phyloP scores from a whole-genome alignment of 2,329 filamentous ascomycete species.

The Penicillium sp. region DNA sequence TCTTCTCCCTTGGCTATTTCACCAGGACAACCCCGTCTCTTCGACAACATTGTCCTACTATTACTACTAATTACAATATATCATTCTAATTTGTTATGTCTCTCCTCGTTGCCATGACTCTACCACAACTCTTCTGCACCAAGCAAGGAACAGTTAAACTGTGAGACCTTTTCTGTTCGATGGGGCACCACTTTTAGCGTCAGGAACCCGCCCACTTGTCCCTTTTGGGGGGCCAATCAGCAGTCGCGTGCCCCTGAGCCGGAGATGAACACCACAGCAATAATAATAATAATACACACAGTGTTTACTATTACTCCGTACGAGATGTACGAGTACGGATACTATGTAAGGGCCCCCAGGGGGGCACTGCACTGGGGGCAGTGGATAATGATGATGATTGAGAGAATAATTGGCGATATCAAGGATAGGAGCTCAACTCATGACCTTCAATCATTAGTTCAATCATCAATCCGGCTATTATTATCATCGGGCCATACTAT shows the following conservation, averaged over 20 bases:
- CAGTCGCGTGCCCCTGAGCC: conserved; percentile 28
- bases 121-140: conserved; percentile 9
- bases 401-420: not conserved
- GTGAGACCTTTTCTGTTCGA: conserved; percentile 17
- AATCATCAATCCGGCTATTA: not conserved
- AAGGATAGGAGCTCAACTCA: not conserved
- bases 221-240: conserved; percentile 26
- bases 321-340: not conserved
- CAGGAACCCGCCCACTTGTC: conserved; percentile 33
- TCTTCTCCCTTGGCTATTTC: conserved; percentile 6
- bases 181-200: conserved; percentile 29
- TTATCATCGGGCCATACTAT: not conserved
- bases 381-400: not conserved
- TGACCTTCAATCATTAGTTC: not conserved
- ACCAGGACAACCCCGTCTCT: conserved; percentile 5
- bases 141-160: conserved; percentile 23
- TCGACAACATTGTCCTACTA: not conserved
- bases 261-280: conserved; percentile 21
- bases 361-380: not conserved
- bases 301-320: not conserved
- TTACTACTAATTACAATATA: not conserved
- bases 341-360: conserved; percentile 3
- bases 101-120: conserved; percentile 2
- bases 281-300: too few relatives aligned
- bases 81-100: conserved; percentile 6